Base-by-base conservation (phyloP, 441 rosid species). In the Bocquillonia castaneifolia region DNA sequence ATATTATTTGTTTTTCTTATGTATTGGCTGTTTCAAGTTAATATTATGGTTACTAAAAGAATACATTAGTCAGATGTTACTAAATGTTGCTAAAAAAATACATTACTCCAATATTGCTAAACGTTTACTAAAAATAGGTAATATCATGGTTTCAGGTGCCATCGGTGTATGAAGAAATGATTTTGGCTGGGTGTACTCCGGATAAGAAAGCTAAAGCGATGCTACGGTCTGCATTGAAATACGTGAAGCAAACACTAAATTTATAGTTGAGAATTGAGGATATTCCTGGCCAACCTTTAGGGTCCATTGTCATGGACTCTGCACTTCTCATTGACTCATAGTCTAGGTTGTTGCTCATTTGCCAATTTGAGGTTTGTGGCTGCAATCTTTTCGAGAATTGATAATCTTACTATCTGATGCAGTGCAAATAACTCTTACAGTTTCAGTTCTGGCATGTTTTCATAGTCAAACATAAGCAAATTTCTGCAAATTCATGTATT, bases 141-240 rank as follows among this genome's bases (percentile, higher is more conserved):
- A n/a, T n/a, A n/a, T 60, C 15, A 5, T 26, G 56, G 32, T 76
- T 80, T 79, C 84, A 94, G 99, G 97, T 94, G 59, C 97, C 99
- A 0, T 74, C 79, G 60, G 94, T 94, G 62, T 94, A 88, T 29
- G 96, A 92, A 76, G 99, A 94, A 82, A 90, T 94, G 99, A 83
- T 90, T 63, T 54, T 80, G 83, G 82, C 88, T 39, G 99, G 97
- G 15, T 88, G 91, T 83, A 84, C 77, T 76, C 97, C 99, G 6
- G 99, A 94, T 72, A 83, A 86, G 69, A 94, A 92, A 83, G 94
- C 99, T 64, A 84, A 92, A 83, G 92, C 91, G 29, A 94, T 94
- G 99, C 76, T 94, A 63, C 92, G 99, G 26, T 90, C 97, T 74
- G 99, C 96, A 77, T 74, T 94, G 65, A 88, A 81, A 83, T 92